Evolutionary conservation across 1,284 basidiomycete genomes (phyloP).

Genomic region (Cryptococcus sp.): DNA sequence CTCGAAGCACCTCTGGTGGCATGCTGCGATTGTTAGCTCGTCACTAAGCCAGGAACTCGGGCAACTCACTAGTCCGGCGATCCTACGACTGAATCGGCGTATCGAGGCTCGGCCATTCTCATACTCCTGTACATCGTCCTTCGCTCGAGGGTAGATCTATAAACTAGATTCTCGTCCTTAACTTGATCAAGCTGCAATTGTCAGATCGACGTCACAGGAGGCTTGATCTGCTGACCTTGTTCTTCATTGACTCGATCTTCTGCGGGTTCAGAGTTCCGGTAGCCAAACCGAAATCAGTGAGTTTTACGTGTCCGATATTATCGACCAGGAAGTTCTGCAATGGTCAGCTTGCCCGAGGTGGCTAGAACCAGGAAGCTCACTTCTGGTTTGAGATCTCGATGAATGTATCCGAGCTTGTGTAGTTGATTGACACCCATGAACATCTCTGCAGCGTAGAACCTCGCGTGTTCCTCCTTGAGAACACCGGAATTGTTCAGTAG

Average conservation of each 20-base stretch:
- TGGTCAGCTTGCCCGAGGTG: neutral
- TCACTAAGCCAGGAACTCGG: neutral
- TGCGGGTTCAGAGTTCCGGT: slow-evolving; percentile 94
- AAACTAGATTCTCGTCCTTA: slow-evolving; percentile 86
- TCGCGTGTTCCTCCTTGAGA: slow-evolving; percentile 89
- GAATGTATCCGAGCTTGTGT: slow-evolving; percentile 92
- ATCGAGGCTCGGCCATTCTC: slow-evolving; percentile 83
- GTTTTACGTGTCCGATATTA: slow-evolving; percentile 90
- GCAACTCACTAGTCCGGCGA: slow-evolving; percentile 77
- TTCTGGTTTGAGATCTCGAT: slow-evolving; percentile 97
- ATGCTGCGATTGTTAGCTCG: slow-evolving; percentile 25
- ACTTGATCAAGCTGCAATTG: slow-evolving; percentile 79
- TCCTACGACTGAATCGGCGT: slow-evolving; percentile 96
- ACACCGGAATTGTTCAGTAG: slow-evolving; percentile 94
- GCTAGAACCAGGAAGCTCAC: slow-evolving; percentile 47
- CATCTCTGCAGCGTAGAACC: slow-evolving; percentile 95
- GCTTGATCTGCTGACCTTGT: slow-evolving; percentile 59
- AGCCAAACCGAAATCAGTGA: slow-evolving; percentile 97
- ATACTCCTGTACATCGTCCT: slow-evolving; percentile 92
- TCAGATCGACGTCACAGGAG: neutral
- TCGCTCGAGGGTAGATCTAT: slow-evolving; percentile 89
- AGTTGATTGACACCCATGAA: slow-evolving; percentile 84
- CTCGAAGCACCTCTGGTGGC: slow-evolving; percentile 78
- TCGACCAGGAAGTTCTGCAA: slow-evolving; percentile 94
- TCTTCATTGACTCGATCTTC: slow-evolving; percentile 88